Conservation (phyloP, 2,329 filamentous ascomycete genomes). For the Aspergillus terreus region DNA sequence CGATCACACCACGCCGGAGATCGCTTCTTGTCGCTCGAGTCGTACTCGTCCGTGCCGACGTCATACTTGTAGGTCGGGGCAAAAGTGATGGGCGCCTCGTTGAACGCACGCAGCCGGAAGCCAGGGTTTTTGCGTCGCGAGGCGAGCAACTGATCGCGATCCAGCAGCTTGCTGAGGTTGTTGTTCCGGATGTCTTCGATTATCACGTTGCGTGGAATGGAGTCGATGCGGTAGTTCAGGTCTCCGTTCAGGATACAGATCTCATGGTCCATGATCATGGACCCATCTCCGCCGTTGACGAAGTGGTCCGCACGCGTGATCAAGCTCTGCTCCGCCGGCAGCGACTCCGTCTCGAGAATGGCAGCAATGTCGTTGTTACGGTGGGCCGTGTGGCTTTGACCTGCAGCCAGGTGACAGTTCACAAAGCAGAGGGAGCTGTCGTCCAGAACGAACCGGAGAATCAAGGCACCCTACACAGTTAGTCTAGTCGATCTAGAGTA, state of each 20-base stretch:
- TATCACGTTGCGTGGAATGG: conserved; percentile 90
- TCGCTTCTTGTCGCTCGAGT: conserved; percentile 89
- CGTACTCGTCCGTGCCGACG: conserved; percentile 89
- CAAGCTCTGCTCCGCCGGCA: conserved; percentile 70
- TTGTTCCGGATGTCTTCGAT: conserved; percentile 77
- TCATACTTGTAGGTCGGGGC: conserved; percentile 98
- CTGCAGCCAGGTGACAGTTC: conserved; percentile 95
- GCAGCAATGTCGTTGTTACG: conserved; percentile 89
- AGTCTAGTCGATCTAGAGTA: background rate
- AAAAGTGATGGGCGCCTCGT: conserved; percentile 87
- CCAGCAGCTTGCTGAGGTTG: conserved; percentile 80
- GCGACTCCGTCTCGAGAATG: conserved; percentile 74
- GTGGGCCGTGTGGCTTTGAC: conserved; percentile 82
- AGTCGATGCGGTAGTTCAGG: conserved; percentile 96
- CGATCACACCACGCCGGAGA: conserved; percentile 96
- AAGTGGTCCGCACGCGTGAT: conserved; percentile 71
- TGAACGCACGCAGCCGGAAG: conserved; percentile 83
- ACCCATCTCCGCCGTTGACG: conserved; percentile 87
- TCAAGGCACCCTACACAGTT: conserved; percentile 64
- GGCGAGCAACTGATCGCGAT: conserved; percentile 88
- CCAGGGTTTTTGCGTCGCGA: conserved; percentile 84
- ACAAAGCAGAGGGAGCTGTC: conserved; percentile 93
- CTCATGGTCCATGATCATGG: conserved; percentile 93
- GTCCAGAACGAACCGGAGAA: conserved; percentile 88
- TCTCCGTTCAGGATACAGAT: conserved; percentile 96